Base-by-base conservation (phyloP, 2,329 filamentous ascomycete genomes). In the Ophiostoma pallidulum region DNA sequence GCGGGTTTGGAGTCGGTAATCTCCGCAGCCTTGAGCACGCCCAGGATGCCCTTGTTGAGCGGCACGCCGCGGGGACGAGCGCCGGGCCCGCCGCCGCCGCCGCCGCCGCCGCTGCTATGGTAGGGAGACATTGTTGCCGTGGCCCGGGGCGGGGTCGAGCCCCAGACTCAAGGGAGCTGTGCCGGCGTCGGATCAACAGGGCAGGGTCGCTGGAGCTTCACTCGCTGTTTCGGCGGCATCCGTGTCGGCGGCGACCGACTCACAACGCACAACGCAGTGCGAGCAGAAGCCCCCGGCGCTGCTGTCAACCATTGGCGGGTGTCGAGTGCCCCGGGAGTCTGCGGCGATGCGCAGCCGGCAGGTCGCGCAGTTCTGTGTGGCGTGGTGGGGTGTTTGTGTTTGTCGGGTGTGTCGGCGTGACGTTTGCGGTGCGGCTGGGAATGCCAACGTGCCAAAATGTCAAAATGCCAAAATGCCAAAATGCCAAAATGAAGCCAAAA, bases 1-100 rank as follows among this genome's bases (percentile, higher is more conserved):
- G 80, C 75, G 20, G 90, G 79, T 66, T 87, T 89, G 33, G 78
- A 75, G 48, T 86, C 81, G 50, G 90, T 71, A 73, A 96, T 86
- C 64, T 87, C 80, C 18, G 88, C 84, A 54, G 83, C 82, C 60
- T 84, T 84, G 58, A 97, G 72, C 38, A 86, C 85, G 51, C 80
- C 79, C 59, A 96, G 72, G 57, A 94, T 78, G 63, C 74, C 74
- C 19, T 51, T 54, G 45, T 28, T 47, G 3, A 10, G 35, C 22
- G 22, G n/a, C n/a, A n/a, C n/a, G n/a, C n/a, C 19, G 53, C 62
- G 70, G 53, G 62, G 65, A 59, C 66, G 18, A 26, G 32, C 67
- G 33, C 62, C 64, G 44, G 63, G 55, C 56, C 61, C 57, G 51
- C 60, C 61, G 50, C 60, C 61, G 56, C 63, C 61, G 57, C 62